These are phyloP conservation scores for Mollisiaceae sp. DNA, from an alignment of 2,329 filamentous ascomycete species.

Conservation along the genomic window DNA sequence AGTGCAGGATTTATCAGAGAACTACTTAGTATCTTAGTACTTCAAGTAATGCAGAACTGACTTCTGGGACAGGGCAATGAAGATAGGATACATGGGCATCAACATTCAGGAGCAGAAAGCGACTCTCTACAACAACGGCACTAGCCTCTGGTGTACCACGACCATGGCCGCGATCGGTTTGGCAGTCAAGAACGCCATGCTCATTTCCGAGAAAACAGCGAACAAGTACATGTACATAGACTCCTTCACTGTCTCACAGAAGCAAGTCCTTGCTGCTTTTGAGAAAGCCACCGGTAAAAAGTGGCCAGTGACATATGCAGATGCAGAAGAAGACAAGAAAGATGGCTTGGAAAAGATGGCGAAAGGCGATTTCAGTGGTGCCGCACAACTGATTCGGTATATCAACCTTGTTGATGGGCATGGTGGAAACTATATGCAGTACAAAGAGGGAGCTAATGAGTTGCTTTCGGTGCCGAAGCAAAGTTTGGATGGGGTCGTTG, in stretches of 20 bases:
- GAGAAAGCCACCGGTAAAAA: slow-evolving; percentile 38
- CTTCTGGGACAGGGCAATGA: slow-evolving; percentile 8
- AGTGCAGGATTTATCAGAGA: no score
- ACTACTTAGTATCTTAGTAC: no score
- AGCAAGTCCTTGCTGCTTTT: slow-evolving; percentile 41
- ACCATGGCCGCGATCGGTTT: slow-evolving; percentile 40
- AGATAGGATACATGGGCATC: slow-evolving; percentile 41
- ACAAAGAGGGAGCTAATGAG: not conserved
- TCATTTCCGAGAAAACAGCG: slow-evolving; percentile 41
- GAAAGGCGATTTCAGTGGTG: not conserved
- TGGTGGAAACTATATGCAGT: not conserved
- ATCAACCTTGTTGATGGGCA: not conserved
- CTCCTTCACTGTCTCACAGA: slow-evolving; percentile 43
- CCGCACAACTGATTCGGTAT: not conserved
- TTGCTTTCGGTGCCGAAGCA: not conserved
- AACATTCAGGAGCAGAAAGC: slow-evolving; percentile 41
- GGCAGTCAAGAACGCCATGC: slow-evolving; percentile 42
- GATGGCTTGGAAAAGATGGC: not conserved
- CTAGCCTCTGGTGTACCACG: slow-evolving; percentile 22
- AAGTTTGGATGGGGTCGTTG: not conserved
- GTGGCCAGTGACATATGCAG: slow-evolving; percentile 33
- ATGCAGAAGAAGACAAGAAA: not conserved
- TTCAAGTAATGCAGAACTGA: no score
- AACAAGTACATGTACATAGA: slow-evolving; percentile 43
- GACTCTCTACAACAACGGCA: slow-evolving; percentile 41